Conservation (phyloP, 108 stramenopile species). For the Stephanodiscus minutulus region DNA sequence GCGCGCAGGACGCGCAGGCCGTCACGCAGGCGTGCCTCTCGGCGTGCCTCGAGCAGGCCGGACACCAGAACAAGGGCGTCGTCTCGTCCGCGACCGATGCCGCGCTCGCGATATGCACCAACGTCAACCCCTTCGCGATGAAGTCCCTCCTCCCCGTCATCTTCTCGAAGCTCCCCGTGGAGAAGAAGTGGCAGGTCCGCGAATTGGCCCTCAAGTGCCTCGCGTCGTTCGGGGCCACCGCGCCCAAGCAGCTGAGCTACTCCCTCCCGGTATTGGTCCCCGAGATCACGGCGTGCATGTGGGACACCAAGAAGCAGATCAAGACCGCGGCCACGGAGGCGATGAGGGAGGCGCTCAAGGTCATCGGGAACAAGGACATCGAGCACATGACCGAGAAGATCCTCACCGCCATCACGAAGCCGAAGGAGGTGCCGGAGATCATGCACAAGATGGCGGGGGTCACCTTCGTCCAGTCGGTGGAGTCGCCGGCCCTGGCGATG, state of each 20-base stretch:
- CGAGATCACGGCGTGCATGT: slow-evolving; percentile 94
- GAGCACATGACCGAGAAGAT: slow-evolving; percentile 98
- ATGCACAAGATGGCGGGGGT: slow-evolving; percentile 97
- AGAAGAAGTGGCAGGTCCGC: slow-evolving; percentile 88
- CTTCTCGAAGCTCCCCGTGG: slow-evolving; percentile 81
- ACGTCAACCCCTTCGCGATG: slow-evolving; percentile 86
- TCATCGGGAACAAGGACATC: slow-evolving; percentile 98
- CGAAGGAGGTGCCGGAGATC: slow-evolving; percentile 95
- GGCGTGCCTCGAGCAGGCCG: slow-evolving; percentile 77
- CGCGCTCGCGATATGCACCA: slow-evolving; percentile 81
- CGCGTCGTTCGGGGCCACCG: slow-evolving; percentile 60
- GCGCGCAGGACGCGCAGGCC: slow-evolving; percentile 71
- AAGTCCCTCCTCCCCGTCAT: slow-evolving; percentile 84
- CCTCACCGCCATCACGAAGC: slow-evolving; percentile 91
- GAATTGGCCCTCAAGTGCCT: slow-evolving; percentile 85
- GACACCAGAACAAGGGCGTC: slow-evolving; percentile 69
- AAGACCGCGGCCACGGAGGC: slow-evolving; percentile 90
- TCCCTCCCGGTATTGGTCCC: slow-evolving; percentile 92
- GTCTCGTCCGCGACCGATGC: slow-evolving; percentile 60
- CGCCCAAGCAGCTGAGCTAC: slow-evolving; percentile 85
- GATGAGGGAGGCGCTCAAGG: slow-evolving; percentile 89
- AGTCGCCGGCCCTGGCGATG: slow-evolving; percentile 98
- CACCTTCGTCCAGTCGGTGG: slow-evolving; percentile 98
- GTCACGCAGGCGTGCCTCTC: slow-evolving; percentile 75
- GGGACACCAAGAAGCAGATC: slow-evolving; percentile 98